Conservation (phyloP, 2,329 filamentous ascomycete species). For the Aspergillus oerlinghausenensis region DNA sequence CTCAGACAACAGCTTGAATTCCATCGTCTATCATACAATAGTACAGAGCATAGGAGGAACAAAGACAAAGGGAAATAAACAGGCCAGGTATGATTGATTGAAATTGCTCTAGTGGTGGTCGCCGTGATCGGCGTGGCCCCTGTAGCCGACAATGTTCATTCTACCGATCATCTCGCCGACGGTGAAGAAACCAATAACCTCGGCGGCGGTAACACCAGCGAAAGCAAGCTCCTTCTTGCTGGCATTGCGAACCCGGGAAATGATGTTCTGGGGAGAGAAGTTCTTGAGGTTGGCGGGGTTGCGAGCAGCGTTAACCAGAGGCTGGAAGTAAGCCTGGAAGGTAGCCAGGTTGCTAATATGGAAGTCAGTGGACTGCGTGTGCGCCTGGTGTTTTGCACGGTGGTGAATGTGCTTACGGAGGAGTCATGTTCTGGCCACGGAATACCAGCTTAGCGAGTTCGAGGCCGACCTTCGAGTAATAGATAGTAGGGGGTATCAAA, state of each 20-base stretch:
- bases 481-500: constrained; percentile 78
- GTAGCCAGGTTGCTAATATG: constrained; percentile 64
- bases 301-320: constrained; percentile 63
- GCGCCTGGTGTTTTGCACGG: constrained; percentile 1
- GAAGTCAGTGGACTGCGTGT: constrained; percentile 12
- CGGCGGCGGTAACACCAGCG: constrained; percentile 73
- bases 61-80: constrained; percentile 30
- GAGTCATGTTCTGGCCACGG: constrained; percentile 82
- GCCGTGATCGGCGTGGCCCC: constrained; percentile 57
- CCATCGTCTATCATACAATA: constrained; percentile 47
- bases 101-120: constrained; percentile 31
- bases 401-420: constrained; percentile 67
- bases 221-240: constrained; percentile 66
- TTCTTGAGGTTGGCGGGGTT: constrained; percentile 62
- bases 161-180: constrained; percentile 95
- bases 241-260: constrained; percentile 63
- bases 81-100: constrained; percentile 22
- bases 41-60: constrained; percentile 30
- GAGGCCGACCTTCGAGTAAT: constrained; percentile 85
- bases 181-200: constrained; percentile 94
- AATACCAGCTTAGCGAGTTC: constrained; percentile 87
- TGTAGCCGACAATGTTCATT: constrained; percentile 93
- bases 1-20: constrained; percentile 41
- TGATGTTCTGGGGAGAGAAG: constrained; percentile 51
- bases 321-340: constrained; percentile 83